Percentiles rank a stretch among this genome's conserved stretches.
Conservation (phyloP, 2,329 filamentous ascomycete genomes). For the Celoporthe dispersa region DNA sequence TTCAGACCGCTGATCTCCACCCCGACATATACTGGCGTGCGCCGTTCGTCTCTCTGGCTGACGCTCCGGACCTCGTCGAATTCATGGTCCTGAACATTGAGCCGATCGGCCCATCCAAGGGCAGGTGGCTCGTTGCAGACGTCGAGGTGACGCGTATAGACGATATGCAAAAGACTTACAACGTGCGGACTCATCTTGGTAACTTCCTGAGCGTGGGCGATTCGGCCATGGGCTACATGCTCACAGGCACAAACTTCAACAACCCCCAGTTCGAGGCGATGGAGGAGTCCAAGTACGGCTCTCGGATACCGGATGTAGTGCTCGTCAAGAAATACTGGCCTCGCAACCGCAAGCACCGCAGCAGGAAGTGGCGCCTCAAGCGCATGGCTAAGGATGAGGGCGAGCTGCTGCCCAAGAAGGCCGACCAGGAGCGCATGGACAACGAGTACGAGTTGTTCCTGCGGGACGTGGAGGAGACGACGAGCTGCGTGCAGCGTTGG, state of each 20-base stretch:
- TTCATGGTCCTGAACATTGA: slow-evolving; percentile 97
- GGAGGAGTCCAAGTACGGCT: slow-evolving; percentile 76
- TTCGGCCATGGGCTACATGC: slow-evolving; percentile 91
- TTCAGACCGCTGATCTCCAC: slow-evolving; percentile 87
- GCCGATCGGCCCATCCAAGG: slow-evolving; percentile 72
- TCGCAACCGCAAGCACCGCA: slow-evolving; percentile 79
- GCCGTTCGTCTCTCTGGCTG: slow-evolving; percentile 82
- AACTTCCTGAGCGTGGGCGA: slow-evolving; percentile 85
- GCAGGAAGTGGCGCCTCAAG: slow-evolving; percentile 91
- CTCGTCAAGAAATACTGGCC: slow-evolving; percentile 97
- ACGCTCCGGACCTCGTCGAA: slow-evolving; percentile 83
- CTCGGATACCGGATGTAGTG: slow-evolving; percentile 86
- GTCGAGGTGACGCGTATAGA: slow-evolving; percentile 84
- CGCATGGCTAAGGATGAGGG: slow-evolving; percentile 90
- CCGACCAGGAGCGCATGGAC: slow-evolving; percentile 86
- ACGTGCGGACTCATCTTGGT: slow-evolving; percentile 88
- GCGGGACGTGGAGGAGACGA: slow-evolving; percentile 95
- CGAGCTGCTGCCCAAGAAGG: slow-evolving; percentile 82
- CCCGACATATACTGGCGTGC: slow-evolving; percentile 86
- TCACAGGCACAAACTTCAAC: slow-evolving; percentile 92
- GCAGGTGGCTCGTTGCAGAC: slow-evolving; percentile 84
- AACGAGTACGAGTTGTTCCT: slow-evolving; percentile 97
- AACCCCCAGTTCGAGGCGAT: slow-evolving; percentile 82
- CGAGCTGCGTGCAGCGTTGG: slow-evolving; percentile 81
- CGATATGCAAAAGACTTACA: slow-evolving; percentile 88